phyloP scores from a whole-genome alignment of 176 grass and related monocot species.

The Panicum miliaceum region DNA sequence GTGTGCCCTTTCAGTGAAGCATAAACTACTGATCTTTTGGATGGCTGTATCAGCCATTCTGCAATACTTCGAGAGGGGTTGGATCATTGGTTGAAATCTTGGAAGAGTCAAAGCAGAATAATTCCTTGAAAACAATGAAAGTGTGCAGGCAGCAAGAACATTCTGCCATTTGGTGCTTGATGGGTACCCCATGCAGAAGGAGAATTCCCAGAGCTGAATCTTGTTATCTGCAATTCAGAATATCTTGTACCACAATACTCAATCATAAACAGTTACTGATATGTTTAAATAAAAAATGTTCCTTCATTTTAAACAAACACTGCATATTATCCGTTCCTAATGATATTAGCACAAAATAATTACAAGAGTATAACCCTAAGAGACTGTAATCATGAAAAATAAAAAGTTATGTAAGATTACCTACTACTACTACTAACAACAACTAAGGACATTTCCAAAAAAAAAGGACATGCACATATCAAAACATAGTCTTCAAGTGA shows the following conservation, averaged over 20 bases:
- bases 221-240: conserved; percentile 6
- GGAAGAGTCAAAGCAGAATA: neutral
- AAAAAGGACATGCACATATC: too few relatives aligned
- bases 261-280: neutral
- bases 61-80: neutral
- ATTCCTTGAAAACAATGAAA: neutral
- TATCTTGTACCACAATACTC: neutral
- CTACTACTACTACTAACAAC: too few relatives aligned
- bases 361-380: too few relatives aligned
- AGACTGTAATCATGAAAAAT: too few relatives aligned
- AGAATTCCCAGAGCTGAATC: conserved; percentile 4
- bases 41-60: neutral
- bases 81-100: neutral
- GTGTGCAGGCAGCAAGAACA: conserved; percentile 1
- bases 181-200: conserved; percentile 15
- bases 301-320: neutral
- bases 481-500: too few relatives aligned
- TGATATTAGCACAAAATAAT: too few relatives aligned
- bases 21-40: neutral
- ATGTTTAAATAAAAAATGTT: neutral
- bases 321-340: too few relatives aligned
- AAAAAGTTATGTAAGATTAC: too few relatives aligned
- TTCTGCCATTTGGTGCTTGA: conserved; percentile 31
- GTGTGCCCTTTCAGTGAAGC: neutral
- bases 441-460: too few relatives aligned